A percentile compares a stretch with the other conserved stretches of the same genome.
phyloP scores from a whole-genome alignment of 1,139 yeast genomes.

The Taphrina betulina region DNA sequence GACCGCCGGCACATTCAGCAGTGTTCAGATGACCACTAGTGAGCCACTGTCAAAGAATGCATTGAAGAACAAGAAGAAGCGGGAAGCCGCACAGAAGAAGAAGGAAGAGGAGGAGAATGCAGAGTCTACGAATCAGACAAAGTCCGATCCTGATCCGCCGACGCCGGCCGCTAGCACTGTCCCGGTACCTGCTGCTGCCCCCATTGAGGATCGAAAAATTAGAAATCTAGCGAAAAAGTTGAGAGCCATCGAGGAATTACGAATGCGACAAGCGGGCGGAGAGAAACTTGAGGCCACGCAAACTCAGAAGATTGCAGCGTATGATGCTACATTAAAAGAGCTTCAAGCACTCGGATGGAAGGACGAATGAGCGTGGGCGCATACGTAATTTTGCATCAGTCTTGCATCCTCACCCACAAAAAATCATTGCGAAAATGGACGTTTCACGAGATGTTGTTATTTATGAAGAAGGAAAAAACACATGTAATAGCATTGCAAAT shows the following conservation, averaged over 20 bases:
- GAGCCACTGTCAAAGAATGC: constrained; percentile 57
- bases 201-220: constrained; percentile 69
- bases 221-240: constrained; percentile 87
- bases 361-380: too few species aligned
- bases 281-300: constrained; percentile 92
- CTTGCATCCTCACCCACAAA: too few species aligned
- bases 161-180: background rate
- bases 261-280: constrained; percentile 78
- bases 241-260: constrained; percentile 87
- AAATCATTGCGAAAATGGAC: too few species aligned
- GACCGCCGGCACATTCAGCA: constrained; percentile 41
- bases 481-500: background rate
- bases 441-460: too few species aligned
- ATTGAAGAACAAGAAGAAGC: constrained; percentile 73
- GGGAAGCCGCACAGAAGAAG: constrained; percentile 60
- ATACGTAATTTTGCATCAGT: too few species aligned
- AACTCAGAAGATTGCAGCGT: constrained; percentile 75
- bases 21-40: constrained; percentile 43
- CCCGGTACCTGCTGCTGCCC: constrained; percentile 36
- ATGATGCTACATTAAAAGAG: constrained; percentile 50
- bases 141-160: background rate
- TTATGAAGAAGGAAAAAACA: background rate
- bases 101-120: constrained; percentile 40
- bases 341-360: constrained; percentile 38
- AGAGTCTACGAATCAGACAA: background rate